Evolutionary conservation across 2,329 filamentous ascomycete genomes (phyloP), one percentile per base, ranked within the genome.

Genomic region (Pseudopyricularia cyperi): DNA sequence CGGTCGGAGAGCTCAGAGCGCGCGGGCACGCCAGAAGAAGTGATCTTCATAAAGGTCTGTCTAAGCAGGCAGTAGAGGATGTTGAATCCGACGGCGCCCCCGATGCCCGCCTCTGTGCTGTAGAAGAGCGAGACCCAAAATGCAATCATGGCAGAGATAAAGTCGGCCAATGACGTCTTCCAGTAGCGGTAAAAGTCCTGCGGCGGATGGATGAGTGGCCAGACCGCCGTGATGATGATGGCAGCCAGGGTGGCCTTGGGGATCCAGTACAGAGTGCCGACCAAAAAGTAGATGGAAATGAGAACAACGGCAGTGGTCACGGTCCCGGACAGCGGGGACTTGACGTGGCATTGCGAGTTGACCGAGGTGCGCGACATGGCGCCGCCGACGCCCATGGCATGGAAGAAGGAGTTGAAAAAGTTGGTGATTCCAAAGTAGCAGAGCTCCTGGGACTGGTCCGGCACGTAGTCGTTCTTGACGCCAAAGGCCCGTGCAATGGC

Each of bases 281-380:
- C 76, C 35, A 84, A 73, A 54, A 79, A 72, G 59, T 79, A 84
- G 26, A 85, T 74, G 19, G 74, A 79, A 1, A 84, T 62, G 7
- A 85, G 66, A 17, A 85, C 78, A 48, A 82, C 77, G 4, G 72
- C 78, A 2, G 79, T 74, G 0, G 81, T 82, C 52, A 85, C 68
- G 22, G 80, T 57, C 4, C 80, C 80, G 42, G 76, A 80, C 0
- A 82, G 65, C 0, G 82, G 82, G 6, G 77, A 80, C 55, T 74
- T 75, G 58, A 84, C 81, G 33, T 76, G 74, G 49, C 77, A 81
- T 30, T 79, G 73, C 0, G 79, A 82, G 67, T 84, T 85, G 59
- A 85, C 79, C 8, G 82, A 79, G 1, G 81, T 84, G 9, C 81
- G 71, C 0, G 79, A 83, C 76, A 85, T 83, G 56, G 80, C 80